Conservation (phyloP, 2,329 filamentous ascomycete species). For the Monosporascus cannonballus region DNA sequence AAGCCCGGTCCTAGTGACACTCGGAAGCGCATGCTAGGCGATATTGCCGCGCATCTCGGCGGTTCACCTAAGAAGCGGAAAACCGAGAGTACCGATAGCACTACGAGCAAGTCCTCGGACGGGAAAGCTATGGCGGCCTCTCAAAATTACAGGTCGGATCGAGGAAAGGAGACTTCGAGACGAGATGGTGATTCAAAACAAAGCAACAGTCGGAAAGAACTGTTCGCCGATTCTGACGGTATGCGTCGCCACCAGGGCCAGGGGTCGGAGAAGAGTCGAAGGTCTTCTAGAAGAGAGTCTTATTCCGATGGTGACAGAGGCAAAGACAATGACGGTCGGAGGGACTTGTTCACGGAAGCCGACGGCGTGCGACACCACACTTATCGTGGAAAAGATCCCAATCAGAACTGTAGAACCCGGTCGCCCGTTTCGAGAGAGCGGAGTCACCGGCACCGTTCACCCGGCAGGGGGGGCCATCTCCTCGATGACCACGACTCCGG, state of each 20-base stretch:
- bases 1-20: conserved; percentile 45
- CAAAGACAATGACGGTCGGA: too few relatives aligned
- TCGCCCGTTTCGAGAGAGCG: conserved; percentile 5
- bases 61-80: conserved; percentile 33
- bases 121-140: conserved; percentile 2
- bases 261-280: conserved; percentile 7
- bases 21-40: conserved; percentile 51
- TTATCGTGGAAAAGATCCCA: conserved; percentile 7
- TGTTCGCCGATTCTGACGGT: conserved; percentile 6
- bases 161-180: conserved; percentile 8
- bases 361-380: conserved; percentile 3
- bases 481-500: background rate
- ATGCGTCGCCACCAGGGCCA: conserved; percentile 3
- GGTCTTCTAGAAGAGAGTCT: conserved; percentile 3
- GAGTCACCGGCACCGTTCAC: conserved; percentile 6
- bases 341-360: background rate
- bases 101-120: conserved; percentile 3
- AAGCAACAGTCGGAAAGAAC: conserved; percentile 19
- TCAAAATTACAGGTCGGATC: conserved; percentile 8
- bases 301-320: background rate
- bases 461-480: background rate
- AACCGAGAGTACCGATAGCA: conserved; percentile 13
- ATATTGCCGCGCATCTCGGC: conserved; percentile 53
- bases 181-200: conserved; percentile 17
- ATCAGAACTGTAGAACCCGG: conserved; percentile 4